Percentiles rank a stretch among this genome's conserved stretches.
phyloP scores from a whole-genome alignment of 345 rosid genomes.

The Adansonia digitata region DNA sequence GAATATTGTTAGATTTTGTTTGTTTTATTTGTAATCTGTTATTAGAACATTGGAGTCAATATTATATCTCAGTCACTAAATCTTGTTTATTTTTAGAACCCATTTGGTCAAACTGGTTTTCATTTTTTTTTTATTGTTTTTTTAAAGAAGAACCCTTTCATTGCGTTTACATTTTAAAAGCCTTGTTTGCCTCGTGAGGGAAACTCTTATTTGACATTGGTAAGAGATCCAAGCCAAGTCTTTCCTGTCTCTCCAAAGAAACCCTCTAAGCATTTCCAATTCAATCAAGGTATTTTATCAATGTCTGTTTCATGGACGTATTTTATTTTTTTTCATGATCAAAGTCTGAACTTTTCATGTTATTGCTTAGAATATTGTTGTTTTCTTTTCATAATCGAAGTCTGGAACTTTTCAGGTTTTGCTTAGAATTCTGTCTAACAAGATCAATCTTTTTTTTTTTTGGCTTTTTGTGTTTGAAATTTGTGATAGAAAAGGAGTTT shows the following conservation, averaged over 20 bases:
- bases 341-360: not conserved
- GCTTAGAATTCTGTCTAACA: too few relatives aligned
- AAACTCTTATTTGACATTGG: not conserved
- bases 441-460: not conserved
- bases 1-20: not conserved
- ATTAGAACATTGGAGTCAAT: not conserved
- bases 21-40: not conserved
- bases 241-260: not conserved
- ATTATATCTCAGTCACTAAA: not conserved
- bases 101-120: not conserved
- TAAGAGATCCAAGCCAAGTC: not conserved
- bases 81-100: not conserved
- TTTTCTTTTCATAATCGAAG: not conserved
- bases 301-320: too few relatives aligned
- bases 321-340: too few relatives aligned
- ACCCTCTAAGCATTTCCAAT: not conserved
- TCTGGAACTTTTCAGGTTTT: not conserved
- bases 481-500: not conserved
- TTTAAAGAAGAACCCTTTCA: not conserved
- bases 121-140: not conserved
- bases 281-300: constrained; percentile 3
- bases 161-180: not conserved
- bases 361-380: not conserved
- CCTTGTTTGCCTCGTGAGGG: not conserved
- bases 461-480: not conserved